These are phyloP conservation scores for Mollisia scopiformis DNA, from an alignment of 2,329 filamentous ascomycete species.

Conservation along the genomic window DNA sequence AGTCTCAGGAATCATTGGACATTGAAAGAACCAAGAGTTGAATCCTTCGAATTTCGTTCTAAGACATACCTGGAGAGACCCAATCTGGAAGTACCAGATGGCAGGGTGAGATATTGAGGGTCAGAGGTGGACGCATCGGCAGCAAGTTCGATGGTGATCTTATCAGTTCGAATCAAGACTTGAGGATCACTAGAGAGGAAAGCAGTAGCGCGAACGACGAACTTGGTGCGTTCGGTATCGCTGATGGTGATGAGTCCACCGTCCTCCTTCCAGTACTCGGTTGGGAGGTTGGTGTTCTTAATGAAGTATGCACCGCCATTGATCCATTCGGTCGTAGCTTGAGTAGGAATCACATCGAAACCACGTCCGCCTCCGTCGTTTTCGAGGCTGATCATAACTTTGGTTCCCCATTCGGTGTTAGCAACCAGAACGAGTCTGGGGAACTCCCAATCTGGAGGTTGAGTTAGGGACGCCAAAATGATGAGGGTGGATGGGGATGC, in stretches of 20 bases:
- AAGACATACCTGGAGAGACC: too few relatives aligned
- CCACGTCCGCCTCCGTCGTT: slow-evolving; percentile 7
- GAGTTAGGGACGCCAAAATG: background rate
- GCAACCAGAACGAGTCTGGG: slow-evolving; percentile 2
- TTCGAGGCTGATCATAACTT: background rate
- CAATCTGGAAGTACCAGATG: background rate
- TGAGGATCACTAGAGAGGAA: background rate
- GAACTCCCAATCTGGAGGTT: slow-evolving; percentile 4
- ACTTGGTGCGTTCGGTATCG: slow-evolving; percentile 8
- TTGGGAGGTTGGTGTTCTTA: slow-evolving; percentile 2
- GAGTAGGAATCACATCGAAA: background rate
- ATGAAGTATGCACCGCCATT: slow-evolving; percentile 12
- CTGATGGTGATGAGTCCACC: background rate
- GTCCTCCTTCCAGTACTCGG: slow-evolving; percentile 4
- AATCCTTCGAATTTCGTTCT: too few relatives aligned
- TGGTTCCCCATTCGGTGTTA: slow-evolving; percentile 3
- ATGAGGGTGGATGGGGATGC: background rate
- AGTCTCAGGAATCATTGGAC: too few relatives aligned
- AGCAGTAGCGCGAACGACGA: slow-evolving; percentile 1
- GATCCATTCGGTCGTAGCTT: slow-evolving; percentile 11
- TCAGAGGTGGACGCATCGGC: background rate
- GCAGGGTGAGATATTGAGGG: background rate
- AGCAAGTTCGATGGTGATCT: slow-evolving; percentile 7
- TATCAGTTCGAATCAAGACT: slow-evolving; percentile 3
- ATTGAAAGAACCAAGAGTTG: too few relatives aligned